Conservation (phyloP, 805 yeast species). For the Kazachstania taianensis region DNA sequence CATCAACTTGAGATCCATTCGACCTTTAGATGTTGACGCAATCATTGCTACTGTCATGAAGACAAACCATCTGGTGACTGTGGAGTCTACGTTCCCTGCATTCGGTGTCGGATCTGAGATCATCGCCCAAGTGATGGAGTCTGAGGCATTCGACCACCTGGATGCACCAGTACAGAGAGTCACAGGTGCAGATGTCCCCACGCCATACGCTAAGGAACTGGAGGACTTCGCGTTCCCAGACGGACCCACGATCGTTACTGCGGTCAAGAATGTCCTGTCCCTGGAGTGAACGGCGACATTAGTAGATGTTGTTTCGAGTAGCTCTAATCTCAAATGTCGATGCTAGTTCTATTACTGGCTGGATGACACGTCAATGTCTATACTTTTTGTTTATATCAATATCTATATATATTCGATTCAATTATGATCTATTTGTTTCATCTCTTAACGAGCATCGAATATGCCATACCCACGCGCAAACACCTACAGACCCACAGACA, state of each 20-base stretch:
- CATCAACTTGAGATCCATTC: conserved; percentile 88
- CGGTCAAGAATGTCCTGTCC: conserved; percentile 68
- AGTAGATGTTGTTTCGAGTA: too few species aligned
- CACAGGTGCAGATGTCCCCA: conserved; percentile 99
- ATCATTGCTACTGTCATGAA: conserved; percentile 84
- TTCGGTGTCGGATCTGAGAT: conserved; percentile 98
- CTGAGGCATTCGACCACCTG: conserved; percentile 94
- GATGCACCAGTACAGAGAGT: conserved; percentile 98
- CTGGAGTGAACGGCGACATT: conserved; percentile 39
- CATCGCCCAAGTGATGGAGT: conserved; percentile 95
- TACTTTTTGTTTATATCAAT: too few species aligned
- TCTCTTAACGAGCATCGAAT: neutral
- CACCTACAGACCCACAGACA: neutral
- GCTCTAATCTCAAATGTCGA: too few species aligned
- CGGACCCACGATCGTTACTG: conserved; percentile 79
- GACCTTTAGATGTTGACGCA: conserved; percentile 87
- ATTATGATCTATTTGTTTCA: too few species aligned
- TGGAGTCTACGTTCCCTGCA: conserved; percentile 96
- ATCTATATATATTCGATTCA: neutral
- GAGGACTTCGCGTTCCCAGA: conserved; percentile 99
- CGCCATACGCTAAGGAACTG: conserved; percentile 92
- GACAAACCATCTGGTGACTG: conserved; percentile 92
- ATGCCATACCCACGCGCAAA: neutral
- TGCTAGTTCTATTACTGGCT: too few species aligned
- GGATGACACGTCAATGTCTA: too few species aligned